These are phyloP conservation scores for Phycomyces blakesleeanus DNA, from an alignment of 192 early-diverging fungal species.

Conservation along the genomic window DNA sequence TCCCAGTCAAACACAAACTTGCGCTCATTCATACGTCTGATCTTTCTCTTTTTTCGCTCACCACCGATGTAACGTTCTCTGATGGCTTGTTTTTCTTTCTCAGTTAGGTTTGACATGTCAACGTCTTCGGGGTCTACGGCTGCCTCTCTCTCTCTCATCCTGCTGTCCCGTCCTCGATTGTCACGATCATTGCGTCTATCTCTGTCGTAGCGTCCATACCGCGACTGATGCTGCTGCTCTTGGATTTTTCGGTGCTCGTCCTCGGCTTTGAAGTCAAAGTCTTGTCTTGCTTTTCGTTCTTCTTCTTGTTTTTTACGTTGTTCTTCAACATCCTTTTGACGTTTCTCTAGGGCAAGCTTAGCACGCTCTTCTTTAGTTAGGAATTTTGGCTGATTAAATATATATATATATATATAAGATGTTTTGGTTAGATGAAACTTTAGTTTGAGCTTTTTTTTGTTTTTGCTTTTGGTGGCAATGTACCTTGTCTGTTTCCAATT, in stretches of 20 bases:
- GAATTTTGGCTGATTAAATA: constrained; percentile 65
- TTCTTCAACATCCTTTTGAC: constrained; percentile 79
- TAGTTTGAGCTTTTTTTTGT: background rate
- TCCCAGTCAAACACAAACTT: constrained; percentile 99
- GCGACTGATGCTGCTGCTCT: constrained; percentile 31
- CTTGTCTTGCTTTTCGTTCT: constrained; percentile 55
- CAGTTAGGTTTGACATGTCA: constrained; percentile 18
- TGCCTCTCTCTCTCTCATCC: constrained; percentile 1
- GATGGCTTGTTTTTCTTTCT: constrained; percentile 40
- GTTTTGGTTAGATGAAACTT: background rate
- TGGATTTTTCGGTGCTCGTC: constrained; percentile 33
- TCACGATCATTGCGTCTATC: constrained; percentile 18
- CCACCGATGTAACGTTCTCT: constrained; percentile 80
- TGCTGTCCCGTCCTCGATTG: constrained; percentile 12
- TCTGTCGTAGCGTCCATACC: constrained; percentile 34
- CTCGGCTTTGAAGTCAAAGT: constrained; percentile 50
- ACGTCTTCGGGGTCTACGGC: constrained; percentile 6
- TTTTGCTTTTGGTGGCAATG: background rate
- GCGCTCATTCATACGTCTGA: constrained; percentile 84
- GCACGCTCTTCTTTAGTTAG: constrained; percentile 90
- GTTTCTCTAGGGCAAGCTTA: constrained; percentile 76
- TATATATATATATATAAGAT: background rate
- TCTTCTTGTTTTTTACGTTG: constrained; percentile 56
- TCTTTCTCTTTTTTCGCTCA: constrained; percentile 68
- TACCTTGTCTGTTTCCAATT: constrained; percentile 57